Conservation (phyloP, 2,329 filamentous ascomycete species). For the Massarina eburnea region DNA sequence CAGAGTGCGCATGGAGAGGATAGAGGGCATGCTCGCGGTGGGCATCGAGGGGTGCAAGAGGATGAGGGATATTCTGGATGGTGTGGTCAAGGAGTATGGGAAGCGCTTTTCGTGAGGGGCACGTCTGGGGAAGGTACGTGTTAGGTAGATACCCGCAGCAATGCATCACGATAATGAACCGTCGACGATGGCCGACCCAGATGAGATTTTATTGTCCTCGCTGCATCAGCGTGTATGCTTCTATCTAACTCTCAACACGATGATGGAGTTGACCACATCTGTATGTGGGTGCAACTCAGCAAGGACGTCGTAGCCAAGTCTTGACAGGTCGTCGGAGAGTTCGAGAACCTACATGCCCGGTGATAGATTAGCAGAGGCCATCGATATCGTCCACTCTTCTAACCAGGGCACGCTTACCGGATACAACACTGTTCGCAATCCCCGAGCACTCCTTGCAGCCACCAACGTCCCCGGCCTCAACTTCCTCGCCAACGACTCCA, state of each 20-base stretch:
- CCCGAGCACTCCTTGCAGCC: slow-evolving; percentile 50
- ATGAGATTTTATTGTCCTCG: no score
- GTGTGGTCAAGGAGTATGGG: slow-evolving; percentile 60
- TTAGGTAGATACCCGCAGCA: neutral
- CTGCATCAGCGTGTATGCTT: no score
- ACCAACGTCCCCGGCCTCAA: slow-evolving; percentile 50
- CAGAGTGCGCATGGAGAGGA: slow-evolving; percentile 74
- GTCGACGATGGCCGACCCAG: no score
- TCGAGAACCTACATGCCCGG: slow-evolving; percentile 43
- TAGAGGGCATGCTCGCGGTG: slow-evolving; percentile 92
- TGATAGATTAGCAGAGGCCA: no score
- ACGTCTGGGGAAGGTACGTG: neutral
- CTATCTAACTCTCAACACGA: slow-evolving; percentile 42
- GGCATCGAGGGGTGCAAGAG: slow-evolving; percentile 90
- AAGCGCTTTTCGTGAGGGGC: slow-evolving; percentile 29
- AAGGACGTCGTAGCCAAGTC: slow-evolving; percentile 42
- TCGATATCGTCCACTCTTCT: no score
- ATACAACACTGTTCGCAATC: slow-evolving; percentile 51
- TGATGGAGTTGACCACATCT: slow-evolving; percentile 54
- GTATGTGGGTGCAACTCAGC: slow-evolving; percentile 53
- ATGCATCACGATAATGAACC: no score
- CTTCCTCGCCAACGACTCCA: slow-evolving; percentile 39
- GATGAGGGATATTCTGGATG: slow-evolving; percentile 78
- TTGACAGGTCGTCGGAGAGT: slow-evolving; percentile 33
- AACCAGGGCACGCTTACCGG: slow-evolving; percentile 38